Base-by-base conservation (phyloP, 441 rosid species). In the Eutrema salsugineum region DNA sequence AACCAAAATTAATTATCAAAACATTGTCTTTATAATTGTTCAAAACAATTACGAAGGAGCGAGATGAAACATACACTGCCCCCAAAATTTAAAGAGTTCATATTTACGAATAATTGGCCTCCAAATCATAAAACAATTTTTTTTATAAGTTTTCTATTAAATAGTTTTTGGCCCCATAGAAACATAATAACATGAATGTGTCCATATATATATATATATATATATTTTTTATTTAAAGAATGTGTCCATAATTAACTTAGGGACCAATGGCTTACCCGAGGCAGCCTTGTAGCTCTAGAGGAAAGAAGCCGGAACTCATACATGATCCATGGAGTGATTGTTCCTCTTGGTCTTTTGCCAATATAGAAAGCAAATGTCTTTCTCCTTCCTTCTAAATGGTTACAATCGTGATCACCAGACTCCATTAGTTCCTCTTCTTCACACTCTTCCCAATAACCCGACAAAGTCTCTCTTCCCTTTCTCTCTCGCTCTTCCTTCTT, bases 261-360 rank as follows among this genome's bases (percentile, higher is more conserved):
- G 9, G 28, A 60, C 11, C 9, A 15, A 15, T 39, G 50, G 49
- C 57, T 70, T 2, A 71, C 80, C 69, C 57, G 40, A 64, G 79
- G 27, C 14, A 47, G 9, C 50, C 63, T 65, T 32, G 67, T 22
- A 20, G 66, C 19, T 43, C 50, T 58, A 61, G 77, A 38, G 24
- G 69, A 46, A 28, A 77, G 28, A 59, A 77, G 80, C 36, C 77
- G 59, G 5, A 77, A 77, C 69, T 77, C 80, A 9, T 77, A 72
- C 80, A 71, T 77, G 15, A 77, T 53, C 80, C 80, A 77, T 72
- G 80, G 73, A 43, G 80, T 77, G 66, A 77, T 61, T 5, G 70
- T 71, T 38, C 80, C 80, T 60, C 73, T 24, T 44, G 80, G 73
- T 53, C 28, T 77, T 66, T 54, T 66, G 2, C 80, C 80, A 44